These are phyloP conservation scores for Aspergillus mulundensis DNA, from an alignment of 495 filamentous ascomycete genomes.

Conservation along the genomic window DNA sequence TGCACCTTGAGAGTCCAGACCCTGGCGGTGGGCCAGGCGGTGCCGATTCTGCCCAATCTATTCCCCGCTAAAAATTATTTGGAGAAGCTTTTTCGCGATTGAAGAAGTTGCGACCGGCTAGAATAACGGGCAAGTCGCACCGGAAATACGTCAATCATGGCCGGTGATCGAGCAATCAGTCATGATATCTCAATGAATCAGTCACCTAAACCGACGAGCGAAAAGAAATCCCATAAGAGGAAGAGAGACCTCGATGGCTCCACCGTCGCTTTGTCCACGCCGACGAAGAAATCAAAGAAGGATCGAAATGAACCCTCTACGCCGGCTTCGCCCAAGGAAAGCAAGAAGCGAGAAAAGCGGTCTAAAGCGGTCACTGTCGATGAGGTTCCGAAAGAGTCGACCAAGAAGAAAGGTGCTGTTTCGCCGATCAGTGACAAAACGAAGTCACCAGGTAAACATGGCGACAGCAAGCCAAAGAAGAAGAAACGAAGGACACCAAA, in stretches of 20 bases:
- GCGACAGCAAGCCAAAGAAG: slow-evolving; percentile 16
- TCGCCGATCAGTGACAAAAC: slow-evolving; percentile 24
- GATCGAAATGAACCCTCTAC: slow-evolving; percentile 20
- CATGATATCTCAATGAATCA: slow-evolving; percentile 19
- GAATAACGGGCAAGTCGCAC: not conserved
- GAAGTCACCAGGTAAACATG: slow-evolving; percentile 19
- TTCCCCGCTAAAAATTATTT: slow-evolving; percentile 23
- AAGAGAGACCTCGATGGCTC: slow-evolving; percentile 35
- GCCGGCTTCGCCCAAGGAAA: slow-evolving; percentile 14
- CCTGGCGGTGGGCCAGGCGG: slow-evolving; percentile 19
- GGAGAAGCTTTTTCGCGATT: slow-evolving; percentile 13
- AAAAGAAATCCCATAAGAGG: slow-evolving; percentile 32
- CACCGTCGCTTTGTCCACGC: slow-evolving; percentile 25
- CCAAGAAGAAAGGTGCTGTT: slow-evolving; percentile 30
- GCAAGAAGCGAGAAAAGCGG: slow-evolving; percentile 24
- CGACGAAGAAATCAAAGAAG: slow-evolving; percentile 40
- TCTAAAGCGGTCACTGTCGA: slow-evolving; percentile 16
- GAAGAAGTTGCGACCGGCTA: not conserved
- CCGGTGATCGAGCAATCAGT: slow-evolving; percentile 16
- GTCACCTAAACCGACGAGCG: slow-evolving; percentile 18
- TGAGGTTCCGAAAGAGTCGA: slow-evolving; percentile 19
- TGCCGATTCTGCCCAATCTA: slow-evolving; percentile 19
- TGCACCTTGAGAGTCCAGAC: slow-evolving; percentile 17
- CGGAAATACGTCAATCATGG: slow-evolving; percentile 26
- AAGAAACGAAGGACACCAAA: slow-evolving; percentile 28